Percentiles rank a stretch among this genome's conserved stretches.
phyloP scores from a whole-genome alignment of 164 flowering plant species.

The Buxus sempervirens region DNA sequence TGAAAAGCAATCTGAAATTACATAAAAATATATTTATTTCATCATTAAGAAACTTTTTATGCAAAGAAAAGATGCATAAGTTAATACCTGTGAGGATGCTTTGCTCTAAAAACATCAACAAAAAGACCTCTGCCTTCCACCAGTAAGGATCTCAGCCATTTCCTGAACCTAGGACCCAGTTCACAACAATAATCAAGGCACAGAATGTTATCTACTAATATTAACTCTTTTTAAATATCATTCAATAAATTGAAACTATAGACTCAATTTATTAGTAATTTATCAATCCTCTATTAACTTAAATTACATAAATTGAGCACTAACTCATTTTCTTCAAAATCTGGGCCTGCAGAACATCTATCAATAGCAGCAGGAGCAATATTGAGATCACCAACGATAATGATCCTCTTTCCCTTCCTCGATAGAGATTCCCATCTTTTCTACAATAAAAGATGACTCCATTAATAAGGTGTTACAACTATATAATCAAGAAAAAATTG shows the following conservation, averaged over 20 bases:
- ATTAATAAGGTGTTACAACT: background rate
- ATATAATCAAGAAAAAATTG: background rate
- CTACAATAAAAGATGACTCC: constrained; percentile 42
- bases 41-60: background rate
- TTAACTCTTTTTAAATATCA: too few relatives aligned
- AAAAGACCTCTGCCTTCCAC: constrained; percentile 70
- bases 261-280: background rate
- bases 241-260: background rate
- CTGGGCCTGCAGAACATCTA: constrained; percentile 86
- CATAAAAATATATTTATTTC: too few relatives aligned
- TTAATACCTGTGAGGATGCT: constrained; percentile 83
- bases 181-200: background rate
- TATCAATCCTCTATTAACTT: too few relatives aligned
- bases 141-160: constrained; percentile 84
- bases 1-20: background rate
- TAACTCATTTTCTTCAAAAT: constrained; percentile 51
- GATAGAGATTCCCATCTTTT: constrained; percentile 89
- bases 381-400: constrained; percentile 95
- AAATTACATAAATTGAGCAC: background rate
- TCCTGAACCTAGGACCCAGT: constrained; percentile 64
- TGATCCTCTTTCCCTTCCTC: constrained; percentile 56
- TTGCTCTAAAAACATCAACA: constrained; percentile 77
- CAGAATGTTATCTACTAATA: too few relatives aligned
- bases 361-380: constrained; percentile 89
- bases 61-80: background rate